Base-by-base conservation (phyloP, 345 rosid genomes). In the Zanthoxylum bungeanum region DNA sequence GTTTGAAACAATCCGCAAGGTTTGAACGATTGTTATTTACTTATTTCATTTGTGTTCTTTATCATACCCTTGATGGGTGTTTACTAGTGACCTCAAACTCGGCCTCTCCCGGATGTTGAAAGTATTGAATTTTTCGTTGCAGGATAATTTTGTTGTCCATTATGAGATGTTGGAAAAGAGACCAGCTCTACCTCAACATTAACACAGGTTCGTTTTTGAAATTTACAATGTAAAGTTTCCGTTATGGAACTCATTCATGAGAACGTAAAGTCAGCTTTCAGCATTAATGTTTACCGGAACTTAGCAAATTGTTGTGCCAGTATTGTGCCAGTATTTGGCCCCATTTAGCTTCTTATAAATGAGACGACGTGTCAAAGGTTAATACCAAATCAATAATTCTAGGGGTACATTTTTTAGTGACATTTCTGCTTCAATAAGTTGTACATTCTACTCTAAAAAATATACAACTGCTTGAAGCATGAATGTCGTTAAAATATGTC, bases 131-230 rank as follows among this genome's bases (percentile, higher is more conserved):
- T 31, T 36, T 69, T 80, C 31, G 73, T 11, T 78, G 85, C 94
- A 93, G 99, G 99, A 96, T 78, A 84, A 91, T 77, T 80, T 85
- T 69, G 86, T 96, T 61, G 76, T 96, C 61, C 82, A 88, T 68
- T 91, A 87, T 25, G 99, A 96, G 73, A 72, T 75, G 74, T 66
- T 93, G 86, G 99, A 93, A 86, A 93, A 96, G 92, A 88, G 88
- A 91, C 97, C 95, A 53, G 79, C 77, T 70, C 80, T 91, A 76
- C 96, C 93, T 64, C 97, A 87, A 69, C 98, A 83, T 81, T 95
- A 75, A n/a, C n/a, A 78, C 80, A 61, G 47, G 67, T 71, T 68
- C 47, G 63, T 19, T 76, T 72, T 75, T 63, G 31, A n/a, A 25
- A 70, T 77, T 78, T 80, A 55, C 81, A 76, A 34, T 89, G 97